Conservation (phyloP, 2,329 filamentous ascomycete species). For the Paecilomyces sp. region DNA sequence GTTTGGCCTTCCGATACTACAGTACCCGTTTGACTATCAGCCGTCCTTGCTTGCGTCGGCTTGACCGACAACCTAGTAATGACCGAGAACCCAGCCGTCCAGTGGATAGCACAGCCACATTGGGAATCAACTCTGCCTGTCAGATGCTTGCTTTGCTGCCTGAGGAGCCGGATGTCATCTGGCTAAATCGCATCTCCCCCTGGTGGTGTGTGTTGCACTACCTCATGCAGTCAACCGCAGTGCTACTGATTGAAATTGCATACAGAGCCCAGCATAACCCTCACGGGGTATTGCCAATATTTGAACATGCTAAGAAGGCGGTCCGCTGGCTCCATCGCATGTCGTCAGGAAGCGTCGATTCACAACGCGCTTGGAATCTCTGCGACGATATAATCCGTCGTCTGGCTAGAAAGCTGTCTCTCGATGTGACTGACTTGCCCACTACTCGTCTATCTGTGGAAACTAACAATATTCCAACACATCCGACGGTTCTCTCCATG, state of each 20-base stretch:
- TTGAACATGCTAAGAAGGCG: slow-evolving; percentile 25
- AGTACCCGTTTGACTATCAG: slow-evolving; percentile 36
- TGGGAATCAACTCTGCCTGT: slow-evolving; percentile 29
- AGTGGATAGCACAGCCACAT: slow-evolving; percentile 25
- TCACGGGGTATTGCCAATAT: slow-evolving; percentile 17
- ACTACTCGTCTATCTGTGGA: not conserved
- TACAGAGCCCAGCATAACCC: slow-evolving; percentile 21
- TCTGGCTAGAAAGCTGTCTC: not conserved
- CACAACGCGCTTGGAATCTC: not conserved
- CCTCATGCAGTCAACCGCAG: slow-evolving; percentile 32
- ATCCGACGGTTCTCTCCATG: not conserved
- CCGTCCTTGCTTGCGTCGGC: slow-evolving; percentile 36
- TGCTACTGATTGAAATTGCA: slow-evolving; percentile 27
- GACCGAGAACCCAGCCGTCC: slow-evolving; percentile 18
- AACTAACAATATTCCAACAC: not conserved
- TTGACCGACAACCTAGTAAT: slow-evolving; percentile 21
- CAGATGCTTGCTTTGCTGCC: slow-evolving; percentile 30
- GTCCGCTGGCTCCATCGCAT: slow-evolving; percentile 23
- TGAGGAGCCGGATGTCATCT: slow-evolving; percentile 21
- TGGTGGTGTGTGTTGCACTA: slow-evolving; percentile 38
- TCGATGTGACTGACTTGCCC: not conserved
- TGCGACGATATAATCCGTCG: not conserved
- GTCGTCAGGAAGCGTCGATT: not conserved
- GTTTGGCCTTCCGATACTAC: slow-evolving; percentile 35
- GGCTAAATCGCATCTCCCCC: slow-evolving; percentile 23